phyloP scores from a whole-genome alignment of 2,329 filamentous ascomycete species.

The Botryotinia narcissicola region DNA sequence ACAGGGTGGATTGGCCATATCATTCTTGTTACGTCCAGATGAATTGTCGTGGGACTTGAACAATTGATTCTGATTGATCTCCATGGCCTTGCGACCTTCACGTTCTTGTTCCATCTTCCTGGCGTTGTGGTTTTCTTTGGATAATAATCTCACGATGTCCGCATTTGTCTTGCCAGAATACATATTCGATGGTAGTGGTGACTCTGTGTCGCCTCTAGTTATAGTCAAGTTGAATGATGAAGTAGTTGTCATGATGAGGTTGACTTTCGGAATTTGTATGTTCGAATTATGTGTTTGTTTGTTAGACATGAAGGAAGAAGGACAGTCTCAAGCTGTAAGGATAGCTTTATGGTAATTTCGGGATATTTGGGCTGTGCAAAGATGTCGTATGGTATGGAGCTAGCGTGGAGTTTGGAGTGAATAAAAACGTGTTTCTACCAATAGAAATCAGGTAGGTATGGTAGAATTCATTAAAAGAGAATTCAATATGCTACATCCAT shows the following conservation, averaged over 20 bases:
- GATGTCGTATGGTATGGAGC: background rate
- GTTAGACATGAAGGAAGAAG: background rate
- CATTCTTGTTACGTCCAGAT: background rate
- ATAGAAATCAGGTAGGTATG: background rate
- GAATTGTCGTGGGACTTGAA: background rate
- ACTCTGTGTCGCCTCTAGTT: background rate
- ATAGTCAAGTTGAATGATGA: background rate
- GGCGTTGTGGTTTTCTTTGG: background rate
- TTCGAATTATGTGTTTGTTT: background rate
- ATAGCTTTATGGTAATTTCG: background rate
- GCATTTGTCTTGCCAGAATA: background rate
- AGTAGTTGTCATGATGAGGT: background rate
- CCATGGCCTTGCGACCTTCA: background rate
- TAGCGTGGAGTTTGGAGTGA: background rate
- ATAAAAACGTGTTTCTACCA: background rate
- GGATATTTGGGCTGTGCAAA: background rate
- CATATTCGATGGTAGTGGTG: background rate
- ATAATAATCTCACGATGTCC: background rate
- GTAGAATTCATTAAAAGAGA: background rate
- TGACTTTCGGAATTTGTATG: background rate
- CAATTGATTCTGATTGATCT: background rate
- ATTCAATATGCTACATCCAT: background rate
- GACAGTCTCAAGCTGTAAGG: background rate
- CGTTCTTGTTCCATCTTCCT: background rate
- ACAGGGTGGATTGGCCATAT: background rate